Percentiles rank a stretch among this genome's conserved stretches.
These are phyloP conservation scores for Alternaria arborescens DNA, from an alignment of 2,329 filamentous ascomycete species.

Conservation along the genomic window DNA sequence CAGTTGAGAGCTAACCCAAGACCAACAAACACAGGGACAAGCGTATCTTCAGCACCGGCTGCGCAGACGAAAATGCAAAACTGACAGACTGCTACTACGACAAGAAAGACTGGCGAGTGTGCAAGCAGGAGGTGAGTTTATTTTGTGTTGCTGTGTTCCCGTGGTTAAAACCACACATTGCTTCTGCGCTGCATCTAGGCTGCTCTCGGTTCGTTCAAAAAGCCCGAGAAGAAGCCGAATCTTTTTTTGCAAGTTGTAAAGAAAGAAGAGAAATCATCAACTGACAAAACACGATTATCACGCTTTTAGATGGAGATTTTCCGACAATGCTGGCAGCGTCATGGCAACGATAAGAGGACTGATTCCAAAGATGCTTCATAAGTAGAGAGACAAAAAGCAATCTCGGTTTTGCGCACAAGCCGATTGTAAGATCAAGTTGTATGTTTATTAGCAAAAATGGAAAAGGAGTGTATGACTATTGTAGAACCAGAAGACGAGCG, in stretches of 20 bases:
- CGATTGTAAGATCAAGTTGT: neutral
- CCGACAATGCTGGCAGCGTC: constrained; percentile 87
- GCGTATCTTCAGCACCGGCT: constrained; percentile 96
- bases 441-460: neutral
- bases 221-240: too few relatives aligned
- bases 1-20: constrained; percentile 2
- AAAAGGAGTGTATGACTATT: neutral
- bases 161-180: neutral
- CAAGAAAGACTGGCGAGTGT: constrained; percentile 94
- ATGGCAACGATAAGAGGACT: constrained; percentile 87
- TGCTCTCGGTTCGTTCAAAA: too few relatives aligned
- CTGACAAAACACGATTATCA: too few relatives aligned
- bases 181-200: constrained; percentile 1
- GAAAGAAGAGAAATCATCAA: neutral
- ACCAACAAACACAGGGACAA: constrained; percentile 78
- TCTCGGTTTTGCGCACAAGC: neutral
- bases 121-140: constrained; percentile 79
- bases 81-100: constrained; percentile 97
- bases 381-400: neutral
- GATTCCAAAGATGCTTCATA: constrained; percentile 70
- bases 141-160: neutral
- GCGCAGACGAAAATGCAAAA: constrained; percentile 88
- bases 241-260: too few relatives aligned
- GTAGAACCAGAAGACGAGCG: too few relatives aligned
- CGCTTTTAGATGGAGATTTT: constrained; percentile 82